A percentile compares a stretch with the other conserved stretches of the same genome.
These are phyloP conservation scores for Ilyonectria robusta DNA, from an alignment of 2,329 filamentous ascomycete genomes.

Conservation along the genomic window DNA sequence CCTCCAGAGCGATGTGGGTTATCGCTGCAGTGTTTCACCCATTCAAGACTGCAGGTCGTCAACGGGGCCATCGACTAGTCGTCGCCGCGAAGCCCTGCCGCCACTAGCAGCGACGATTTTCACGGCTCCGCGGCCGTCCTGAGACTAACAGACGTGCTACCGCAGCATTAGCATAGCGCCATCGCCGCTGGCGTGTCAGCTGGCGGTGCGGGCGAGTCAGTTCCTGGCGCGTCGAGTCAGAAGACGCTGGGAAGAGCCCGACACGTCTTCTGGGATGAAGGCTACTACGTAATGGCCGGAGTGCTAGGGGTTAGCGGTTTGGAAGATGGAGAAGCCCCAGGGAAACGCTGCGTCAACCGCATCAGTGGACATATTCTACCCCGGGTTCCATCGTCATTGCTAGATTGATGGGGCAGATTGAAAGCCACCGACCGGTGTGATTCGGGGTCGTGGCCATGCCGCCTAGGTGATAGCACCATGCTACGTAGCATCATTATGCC, in stretches of 20 bases:
- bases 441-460: not conserved
- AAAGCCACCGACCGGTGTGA: not conserved
- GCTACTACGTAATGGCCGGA: not conserved
- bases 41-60: not conserved
- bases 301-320: not conserved
- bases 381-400: not conserved
- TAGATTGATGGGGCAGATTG: not conserved
- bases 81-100: not conserved
- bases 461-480: not conserved
- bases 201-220: constrained; percentile 13
- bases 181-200: constrained; percentile 1
- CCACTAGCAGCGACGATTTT: constrained; percentile 5
- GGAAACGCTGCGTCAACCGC: not conserved
- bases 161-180: constrained; percentile 7
- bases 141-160: not conserved
- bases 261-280: too few species aligned
- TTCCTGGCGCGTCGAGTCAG: not conserved
- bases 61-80: not conserved
- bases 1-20: not conserved
- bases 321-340: not conserved
- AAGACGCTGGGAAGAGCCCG: not conserved
- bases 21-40: not conserved
- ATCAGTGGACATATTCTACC: not conserved
- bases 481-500: not conserved
- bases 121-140: not conserved